These are phyloP conservation scores for Cyberlindnera amylophila DNA, from an alignment of 805 yeast species.

Conservation along the genomic window DNA sequence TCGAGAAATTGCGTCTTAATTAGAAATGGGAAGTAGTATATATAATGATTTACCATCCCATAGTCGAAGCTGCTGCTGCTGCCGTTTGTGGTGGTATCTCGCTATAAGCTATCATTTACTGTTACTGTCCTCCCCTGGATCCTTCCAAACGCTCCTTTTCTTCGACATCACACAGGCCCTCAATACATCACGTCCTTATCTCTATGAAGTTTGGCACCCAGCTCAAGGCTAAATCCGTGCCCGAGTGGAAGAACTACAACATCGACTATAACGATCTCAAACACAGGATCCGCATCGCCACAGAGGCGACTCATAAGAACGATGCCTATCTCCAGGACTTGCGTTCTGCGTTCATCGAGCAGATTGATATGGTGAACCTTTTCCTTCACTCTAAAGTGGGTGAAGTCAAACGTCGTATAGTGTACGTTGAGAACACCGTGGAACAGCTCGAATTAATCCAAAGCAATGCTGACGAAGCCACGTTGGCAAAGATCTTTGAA, in stretches of 20 bases:
- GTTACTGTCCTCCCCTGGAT: too few species aligned
- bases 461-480: constrained; percentile 3
- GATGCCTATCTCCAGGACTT: constrained; percentile 29
- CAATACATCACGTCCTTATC: neutral
- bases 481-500: constrained; percentile 8
- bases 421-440: constrained; percentile 36
- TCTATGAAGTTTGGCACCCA: constrained; percentile 85
- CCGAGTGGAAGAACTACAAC: constrained; percentile 85
- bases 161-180: too few species aligned
- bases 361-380: constrained; percentile 53
- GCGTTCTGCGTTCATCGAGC: constrained; percentile 45
- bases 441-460: constrained; percentile 16
- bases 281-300: constrained; percentile 54
- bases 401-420: constrained; percentile 55
- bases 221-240: constrained; percentile 68
- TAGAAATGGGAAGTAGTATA: too few species aligned
- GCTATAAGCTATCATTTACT: too few species aligned
- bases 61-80: too few species aligned
- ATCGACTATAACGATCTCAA: constrained; percentile 80
- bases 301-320: constrained; percentile 34
- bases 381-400: constrained; percentile 67
- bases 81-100: too few species aligned
- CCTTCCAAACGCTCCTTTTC: too few species aligned
- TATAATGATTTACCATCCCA: too few species aligned
- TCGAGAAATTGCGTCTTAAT: too few species aligned